These are phyloP conservation scores for Fusarium sarcochroum DNA, from an alignment of 2,329 filamentous ascomycete species.

Conservation along the genomic window DNA sequence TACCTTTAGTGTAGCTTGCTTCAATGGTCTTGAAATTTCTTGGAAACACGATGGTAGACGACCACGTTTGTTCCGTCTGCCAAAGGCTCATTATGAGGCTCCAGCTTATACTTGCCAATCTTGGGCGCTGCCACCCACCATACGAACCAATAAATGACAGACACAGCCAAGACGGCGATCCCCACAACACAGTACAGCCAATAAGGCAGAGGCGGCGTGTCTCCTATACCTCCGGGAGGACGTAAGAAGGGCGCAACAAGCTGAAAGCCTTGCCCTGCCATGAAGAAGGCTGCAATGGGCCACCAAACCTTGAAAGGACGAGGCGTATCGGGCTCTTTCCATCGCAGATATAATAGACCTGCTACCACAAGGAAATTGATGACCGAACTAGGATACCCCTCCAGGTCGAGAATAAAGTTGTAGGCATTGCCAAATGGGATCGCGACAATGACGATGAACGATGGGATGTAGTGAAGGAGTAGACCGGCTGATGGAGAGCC, in stretches of 20 bases:
- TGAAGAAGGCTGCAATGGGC: neutral
- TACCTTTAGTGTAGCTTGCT: neutral
- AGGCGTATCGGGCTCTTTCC: neutral
- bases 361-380: neutral
- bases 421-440: neutral
- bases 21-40: neutral
- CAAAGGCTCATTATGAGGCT: neutral
- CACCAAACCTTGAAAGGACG: neutral
- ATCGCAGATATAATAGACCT: neutral
- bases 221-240: neutral
- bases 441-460: neutral
- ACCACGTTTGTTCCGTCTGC: neutral
- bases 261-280: neutral
- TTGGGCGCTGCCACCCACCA: neutral
- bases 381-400: neutral
- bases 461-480: neutral
- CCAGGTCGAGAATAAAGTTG: neutral
- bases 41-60: neutral
- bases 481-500: neutral
- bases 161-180: neutral
- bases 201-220: neutral
- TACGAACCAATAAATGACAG: neutral
- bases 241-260: neutral
- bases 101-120: neutral
- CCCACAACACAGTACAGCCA: neutral